Evolutionary conservation across 345 rosid genomes (phyloP).

Genomic region (Arabidopsis arenosa): DNA sequence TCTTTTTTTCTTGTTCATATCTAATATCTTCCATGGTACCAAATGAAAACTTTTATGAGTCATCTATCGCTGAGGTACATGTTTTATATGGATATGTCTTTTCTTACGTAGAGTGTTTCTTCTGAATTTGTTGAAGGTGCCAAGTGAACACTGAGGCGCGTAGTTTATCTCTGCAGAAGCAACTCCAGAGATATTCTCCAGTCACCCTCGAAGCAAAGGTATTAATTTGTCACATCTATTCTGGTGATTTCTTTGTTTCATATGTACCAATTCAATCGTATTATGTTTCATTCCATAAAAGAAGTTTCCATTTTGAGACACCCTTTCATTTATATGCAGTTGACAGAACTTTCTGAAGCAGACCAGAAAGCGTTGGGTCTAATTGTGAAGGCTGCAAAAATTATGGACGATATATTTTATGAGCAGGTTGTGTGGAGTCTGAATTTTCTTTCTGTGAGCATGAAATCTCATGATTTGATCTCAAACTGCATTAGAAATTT

Average conservation of each 20-base stretch:
- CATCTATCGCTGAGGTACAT: background rate
- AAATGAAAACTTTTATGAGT: background rate
- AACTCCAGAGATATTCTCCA: slow-evolving; percentile 73
- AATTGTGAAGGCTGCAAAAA: slow-evolving; percentile 78
- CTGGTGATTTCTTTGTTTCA: slow-evolving; percentile 13
- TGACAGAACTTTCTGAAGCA: slow-evolving; percentile 65
- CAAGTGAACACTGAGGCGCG: slow-evolving; percentile 57
- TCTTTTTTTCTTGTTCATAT: background rate
- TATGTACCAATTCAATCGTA: background rate
- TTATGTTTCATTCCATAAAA: background rate
- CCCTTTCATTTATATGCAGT: slow-evolving; percentile 52
- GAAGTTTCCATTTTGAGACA: slow-evolving; percentile 12
- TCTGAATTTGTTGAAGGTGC: slow-evolving; percentile 62
- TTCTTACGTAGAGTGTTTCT: slow-evolving; percentile 25
- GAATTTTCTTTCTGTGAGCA: background rate
- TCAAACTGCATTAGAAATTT: slow-evolving; percentile 13
- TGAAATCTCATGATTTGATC: slow-evolving; percentile 29
- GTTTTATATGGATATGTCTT: slow-evolving; percentile 18
- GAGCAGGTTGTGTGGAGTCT: slow-evolving; percentile 60
- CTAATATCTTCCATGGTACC: slow-evolving; percentile 1
- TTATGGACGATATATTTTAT: slow-evolving; percentile 79
- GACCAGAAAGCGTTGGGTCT: slow-evolving; percentile 71
- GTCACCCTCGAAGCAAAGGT: slow-evolving; percentile 82
- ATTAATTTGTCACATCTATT: slow-evolving; percentile 13
- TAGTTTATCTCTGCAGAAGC: slow-evolving; percentile 68